Percentiles rank a stretch among this genome's conserved stretches.
phyloP scores from a whole-genome alignment of 2,329 filamentous ascomycete species.

The Ilyonectria destructans region DNA sequence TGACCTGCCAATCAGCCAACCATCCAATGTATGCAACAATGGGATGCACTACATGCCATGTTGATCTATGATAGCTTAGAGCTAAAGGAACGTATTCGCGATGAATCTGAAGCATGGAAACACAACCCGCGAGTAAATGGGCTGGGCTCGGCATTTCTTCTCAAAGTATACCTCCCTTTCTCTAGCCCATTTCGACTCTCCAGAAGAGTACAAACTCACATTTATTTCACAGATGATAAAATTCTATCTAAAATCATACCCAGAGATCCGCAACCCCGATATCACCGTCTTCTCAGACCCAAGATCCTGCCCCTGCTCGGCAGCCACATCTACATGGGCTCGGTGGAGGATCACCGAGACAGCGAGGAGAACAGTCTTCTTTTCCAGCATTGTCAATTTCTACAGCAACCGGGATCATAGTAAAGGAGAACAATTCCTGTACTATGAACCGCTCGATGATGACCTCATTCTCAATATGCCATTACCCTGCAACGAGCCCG shows the following conservation, averaged over 20 bases:
- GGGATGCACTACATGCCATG: neutral
- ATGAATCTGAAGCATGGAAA: neutral
- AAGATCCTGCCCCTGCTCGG: neutral
- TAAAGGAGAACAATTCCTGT: neutral
- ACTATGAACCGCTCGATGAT: neutral
- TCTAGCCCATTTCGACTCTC: neutral
- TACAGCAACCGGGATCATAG: neutral
- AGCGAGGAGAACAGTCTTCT: neutral
- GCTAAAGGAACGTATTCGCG: neutral
- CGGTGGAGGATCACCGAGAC: conserved; percentile 1
- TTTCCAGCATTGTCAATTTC: neutral
- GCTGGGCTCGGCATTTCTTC: neutral
- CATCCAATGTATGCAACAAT: neutral
- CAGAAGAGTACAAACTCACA: neutral
- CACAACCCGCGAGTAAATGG: neutral
- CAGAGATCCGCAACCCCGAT: neutral
- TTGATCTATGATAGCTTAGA: conserved; percentile 1
- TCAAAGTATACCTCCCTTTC: neutral
- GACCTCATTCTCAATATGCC: neutral
- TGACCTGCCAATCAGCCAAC: neutral
- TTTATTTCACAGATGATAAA: neutral
- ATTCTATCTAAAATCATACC: neutral
- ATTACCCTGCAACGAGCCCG: neutral
- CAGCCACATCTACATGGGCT: neutral
- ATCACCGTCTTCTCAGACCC: neutral